A percentile compares a stretch with the other conserved stretches of the same genome.
These are phyloP conservation scores for Rhodotorula graminis DNA, from an alignment of 768 basidiomycete genomes.

Conservation along the genomic window DNA sequence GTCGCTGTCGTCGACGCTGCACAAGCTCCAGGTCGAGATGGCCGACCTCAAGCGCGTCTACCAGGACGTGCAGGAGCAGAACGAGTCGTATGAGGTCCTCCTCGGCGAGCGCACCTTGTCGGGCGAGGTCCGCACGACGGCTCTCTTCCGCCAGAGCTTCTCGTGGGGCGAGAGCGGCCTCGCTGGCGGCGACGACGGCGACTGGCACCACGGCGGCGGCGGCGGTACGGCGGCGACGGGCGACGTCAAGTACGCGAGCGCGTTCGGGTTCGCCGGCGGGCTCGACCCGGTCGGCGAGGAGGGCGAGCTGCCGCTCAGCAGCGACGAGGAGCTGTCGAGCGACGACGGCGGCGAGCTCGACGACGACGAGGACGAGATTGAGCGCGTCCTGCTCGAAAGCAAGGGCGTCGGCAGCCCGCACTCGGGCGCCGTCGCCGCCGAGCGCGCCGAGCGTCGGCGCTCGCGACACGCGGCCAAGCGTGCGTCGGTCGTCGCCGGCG, in stretches of 20 bases:
- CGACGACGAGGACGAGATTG: conserved; percentile 24
- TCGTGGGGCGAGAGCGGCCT: conserved; percentile 16
- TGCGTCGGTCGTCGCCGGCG: not conserved
- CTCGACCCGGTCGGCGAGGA: conserved; percentile 26
- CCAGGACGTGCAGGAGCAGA: conserved; percentile 72
- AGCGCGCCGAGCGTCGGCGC: not conserved
- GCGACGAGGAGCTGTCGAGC: not conserved
- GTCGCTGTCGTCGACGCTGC: conserved; percentile 74
- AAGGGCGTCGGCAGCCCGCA: conserved; percentile 20
- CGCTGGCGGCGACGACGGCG: not conserved
- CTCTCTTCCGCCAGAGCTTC: conserved; percentile 31
- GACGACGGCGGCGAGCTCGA: not conserved
- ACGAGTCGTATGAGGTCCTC: conserved; percentile 93
- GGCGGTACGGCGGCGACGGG: not conserved
- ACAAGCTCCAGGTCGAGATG: conserved; percentile 77
- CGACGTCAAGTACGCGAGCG: not conserved
- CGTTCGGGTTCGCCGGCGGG: conserved; percentile 13
- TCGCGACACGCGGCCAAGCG: not conserved
- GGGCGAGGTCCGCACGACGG: conserved; percentile 54
- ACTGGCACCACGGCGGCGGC: not conserved
- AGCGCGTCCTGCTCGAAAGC: conserved; percentile 32
- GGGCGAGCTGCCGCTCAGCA: not conserved
- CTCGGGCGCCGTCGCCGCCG: conserved; percentile 30
- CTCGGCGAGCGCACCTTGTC: conserved; percentile 83
- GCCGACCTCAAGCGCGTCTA: conserved; percentile 84